Evolutionary conservation across 805 yeast species (phyloP).

Genomic region (Blastobotrys americana): DNA sequence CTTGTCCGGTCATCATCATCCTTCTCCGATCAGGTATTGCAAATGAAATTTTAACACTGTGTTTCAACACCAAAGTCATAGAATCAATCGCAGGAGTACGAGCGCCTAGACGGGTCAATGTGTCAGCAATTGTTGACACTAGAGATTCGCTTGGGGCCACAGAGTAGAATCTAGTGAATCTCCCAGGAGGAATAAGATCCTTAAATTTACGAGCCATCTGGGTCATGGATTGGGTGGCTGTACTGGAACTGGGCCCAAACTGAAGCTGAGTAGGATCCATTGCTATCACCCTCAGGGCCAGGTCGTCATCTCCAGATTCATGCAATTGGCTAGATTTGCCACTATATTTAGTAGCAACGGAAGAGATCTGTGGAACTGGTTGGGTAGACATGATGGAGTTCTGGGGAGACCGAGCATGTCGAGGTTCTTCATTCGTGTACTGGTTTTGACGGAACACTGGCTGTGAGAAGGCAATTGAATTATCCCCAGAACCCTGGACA

Average conservation of each 20-base stretch:
- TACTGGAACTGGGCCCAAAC: slow-evolving; percentile 27
- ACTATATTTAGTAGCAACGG: neutral
- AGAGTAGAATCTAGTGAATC: slow-evolving; percentile 49
- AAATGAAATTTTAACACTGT: slow-evolving; percentile 8
- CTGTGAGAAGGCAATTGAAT: neutral
- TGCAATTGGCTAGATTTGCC: slow-evolving; percentile 12
- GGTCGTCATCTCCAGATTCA: slow-evolving; percentile 7
- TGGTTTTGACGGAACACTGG: slow-evolving; percentile 7
- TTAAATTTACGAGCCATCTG: slow-evolving; percentile 17
- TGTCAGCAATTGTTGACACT: slow-evolving; percentile 36
- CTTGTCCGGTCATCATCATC: slow-evolving; percentile 20
- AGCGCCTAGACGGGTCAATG: slow-evolving; percentile 40
- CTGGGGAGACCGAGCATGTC: slow-evolving; percentile 8
- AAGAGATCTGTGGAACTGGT: too few relatives aligned
- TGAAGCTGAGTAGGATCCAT: slow-evolving; percentile 48
- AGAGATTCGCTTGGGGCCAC: slow-evolving; percentile 38
- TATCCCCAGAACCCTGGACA: neutral
- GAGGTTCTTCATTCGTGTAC: neutral
- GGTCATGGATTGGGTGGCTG: slow-evolving; percentile 15
- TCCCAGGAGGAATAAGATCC: slow-evolving; percentile 32
- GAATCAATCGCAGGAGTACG: slow-evolving; percentile 22
- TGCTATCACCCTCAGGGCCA: slow-evolving; percentile 31
- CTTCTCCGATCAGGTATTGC: slow-evolving; percentile 20
- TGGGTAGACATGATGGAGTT: slow-evolving; percentile 11
- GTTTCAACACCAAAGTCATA: slow-evolving; percentile 8